These are phyloP conservation scores for Ganoderma multipileum DNA, from an alignment of 1,284 basidiomycete species.

Conservation along the genomic window DNA sequence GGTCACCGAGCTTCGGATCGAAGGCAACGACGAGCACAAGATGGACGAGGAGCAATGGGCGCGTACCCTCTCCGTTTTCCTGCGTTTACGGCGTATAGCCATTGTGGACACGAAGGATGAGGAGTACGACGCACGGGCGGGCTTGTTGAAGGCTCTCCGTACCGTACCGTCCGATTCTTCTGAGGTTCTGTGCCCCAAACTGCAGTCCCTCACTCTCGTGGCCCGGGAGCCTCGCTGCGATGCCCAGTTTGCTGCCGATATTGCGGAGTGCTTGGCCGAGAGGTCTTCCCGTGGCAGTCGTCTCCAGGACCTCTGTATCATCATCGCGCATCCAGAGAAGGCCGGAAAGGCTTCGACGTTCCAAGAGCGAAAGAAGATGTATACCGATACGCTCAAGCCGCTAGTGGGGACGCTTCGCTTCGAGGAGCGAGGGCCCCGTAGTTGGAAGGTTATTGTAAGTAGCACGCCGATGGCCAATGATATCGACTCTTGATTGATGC, in stretches of 20 bases:
- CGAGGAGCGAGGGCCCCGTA: neutral
- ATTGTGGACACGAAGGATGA: neutral
- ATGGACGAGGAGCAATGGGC: neutral
- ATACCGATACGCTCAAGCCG: neutral
- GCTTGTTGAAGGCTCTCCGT: conserved; percentile 1
- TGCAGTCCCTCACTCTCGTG: neutral
- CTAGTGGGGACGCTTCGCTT: neutral
- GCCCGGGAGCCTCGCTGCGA: neutral
- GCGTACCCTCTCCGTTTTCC: neutral
- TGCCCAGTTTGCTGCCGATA: neutral
- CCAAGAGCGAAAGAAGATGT: neutral
- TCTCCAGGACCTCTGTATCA: neutral
- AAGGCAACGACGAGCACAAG: neutral
- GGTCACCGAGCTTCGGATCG: neutral
- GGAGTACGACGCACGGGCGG: neutral
- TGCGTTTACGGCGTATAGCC: neutral
- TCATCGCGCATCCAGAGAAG: neutral
- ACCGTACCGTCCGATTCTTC: neutral
- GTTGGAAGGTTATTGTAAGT: neutral
- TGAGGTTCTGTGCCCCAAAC: neutral
- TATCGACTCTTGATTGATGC: neutral
- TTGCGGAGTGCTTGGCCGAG: neutral
- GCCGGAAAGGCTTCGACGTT: neutral
- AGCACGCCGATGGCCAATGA: neutral
- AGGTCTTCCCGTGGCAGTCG: neutral